Conservation (phyloP, 2,329 filamentous ascomycete species). For the Cladosporium sphaerospermum region DNA sequence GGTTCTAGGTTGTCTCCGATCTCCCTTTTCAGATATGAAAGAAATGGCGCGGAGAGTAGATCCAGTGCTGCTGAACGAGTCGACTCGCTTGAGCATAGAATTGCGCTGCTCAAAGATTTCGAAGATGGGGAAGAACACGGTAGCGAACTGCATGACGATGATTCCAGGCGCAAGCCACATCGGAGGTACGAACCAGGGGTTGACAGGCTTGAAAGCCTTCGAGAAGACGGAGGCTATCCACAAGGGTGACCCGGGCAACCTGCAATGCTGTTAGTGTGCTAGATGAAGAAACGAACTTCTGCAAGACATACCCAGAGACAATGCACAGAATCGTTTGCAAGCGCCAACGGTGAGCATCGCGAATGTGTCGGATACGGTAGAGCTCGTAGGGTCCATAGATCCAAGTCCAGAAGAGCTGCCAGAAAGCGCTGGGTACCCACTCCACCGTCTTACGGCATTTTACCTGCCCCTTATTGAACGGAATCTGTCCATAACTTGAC, state of each 20-base stretch:
- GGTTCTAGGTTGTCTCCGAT: neutral
- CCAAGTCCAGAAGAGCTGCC: constrained; percentile 61
- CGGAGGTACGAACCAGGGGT: constrained; percentile 52
- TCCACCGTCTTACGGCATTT: constrained; percentile 41
- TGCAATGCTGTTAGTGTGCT: constrained; percentile 23
- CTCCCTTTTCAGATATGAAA: neutral
- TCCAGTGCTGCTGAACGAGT: constrained; percentile 1
- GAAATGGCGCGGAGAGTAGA: neutral
- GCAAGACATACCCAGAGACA: constrained; percentile 34
- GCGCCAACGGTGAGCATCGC: constrained; percentile 62
- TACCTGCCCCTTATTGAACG: constrained; percentile 20
- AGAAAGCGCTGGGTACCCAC: constrained; percentile 58
- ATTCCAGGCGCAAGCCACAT: constrained; percentile 60
- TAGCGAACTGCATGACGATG: constrained; percentile 56
- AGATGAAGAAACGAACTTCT: neutral
- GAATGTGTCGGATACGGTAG: constrained; percentile 55
- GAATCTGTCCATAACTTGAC: constrained; percentile 18
- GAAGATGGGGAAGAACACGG: constrained; percentile 57
- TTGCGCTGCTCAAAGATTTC: constrained; percentile 44
- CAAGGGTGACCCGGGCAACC: constrained; percentile 59
- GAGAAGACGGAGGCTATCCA: constrained; percentile 56
- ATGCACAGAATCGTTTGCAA: constrained; percentile 53
- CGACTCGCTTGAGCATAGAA: constrained; percentile 15
- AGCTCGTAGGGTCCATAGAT: constrained; percentile 56
- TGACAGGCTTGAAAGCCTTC: constrained; percentile 41